Evolutionary conservation across 352 stramenopile genomes (phyloP).

Genomic region (Globisporangium heterothallicum): DNA sequence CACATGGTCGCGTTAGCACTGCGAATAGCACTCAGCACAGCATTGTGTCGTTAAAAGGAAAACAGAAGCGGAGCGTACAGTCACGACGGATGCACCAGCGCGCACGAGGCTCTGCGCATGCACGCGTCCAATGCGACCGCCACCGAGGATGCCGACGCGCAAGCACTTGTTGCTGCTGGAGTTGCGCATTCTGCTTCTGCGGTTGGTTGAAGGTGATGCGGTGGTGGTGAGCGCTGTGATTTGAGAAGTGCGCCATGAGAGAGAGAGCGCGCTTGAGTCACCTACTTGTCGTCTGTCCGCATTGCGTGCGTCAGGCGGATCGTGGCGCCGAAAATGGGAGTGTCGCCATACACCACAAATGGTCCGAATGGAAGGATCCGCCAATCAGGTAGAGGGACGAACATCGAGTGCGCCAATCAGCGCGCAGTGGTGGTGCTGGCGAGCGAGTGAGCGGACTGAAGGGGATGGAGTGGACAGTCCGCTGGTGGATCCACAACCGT

Average conservation of each 20-base stretch:
- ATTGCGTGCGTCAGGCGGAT: neutral
- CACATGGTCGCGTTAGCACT: neutral
- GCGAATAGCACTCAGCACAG: neutral
- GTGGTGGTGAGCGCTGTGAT: neutral
- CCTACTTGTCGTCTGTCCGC: neutral
- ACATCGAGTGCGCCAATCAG: neutral
- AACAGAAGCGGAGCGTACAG: constrained; percentile 2
- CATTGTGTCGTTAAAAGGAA: neutral
- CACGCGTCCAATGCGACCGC: constrained; percentile 60
- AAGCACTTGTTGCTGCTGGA: constrained; percentile 9
- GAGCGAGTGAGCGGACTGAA: neutral
- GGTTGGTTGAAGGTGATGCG: neutral
- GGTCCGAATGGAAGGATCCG: neutral
- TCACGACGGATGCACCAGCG: constrained; percentile 13
- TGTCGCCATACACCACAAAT: neutral
- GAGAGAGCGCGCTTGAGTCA: neutral
- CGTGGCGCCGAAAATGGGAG: neutral
- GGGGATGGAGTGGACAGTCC: too few species aligned
- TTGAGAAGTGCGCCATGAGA: neutral
- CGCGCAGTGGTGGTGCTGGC: neutral
- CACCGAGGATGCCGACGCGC: constrained; percentile 65
- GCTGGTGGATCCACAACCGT: neutral
- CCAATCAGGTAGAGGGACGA: neutral
- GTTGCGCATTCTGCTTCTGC: neutral
- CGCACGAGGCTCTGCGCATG: constrained; percentile 39